Evolutionary conservation across 2,329 filamentous ascomycete species (phyloP), one percentile per base, ranked within the genome.

Genomic region (Sarocladium strictum): DNA sequence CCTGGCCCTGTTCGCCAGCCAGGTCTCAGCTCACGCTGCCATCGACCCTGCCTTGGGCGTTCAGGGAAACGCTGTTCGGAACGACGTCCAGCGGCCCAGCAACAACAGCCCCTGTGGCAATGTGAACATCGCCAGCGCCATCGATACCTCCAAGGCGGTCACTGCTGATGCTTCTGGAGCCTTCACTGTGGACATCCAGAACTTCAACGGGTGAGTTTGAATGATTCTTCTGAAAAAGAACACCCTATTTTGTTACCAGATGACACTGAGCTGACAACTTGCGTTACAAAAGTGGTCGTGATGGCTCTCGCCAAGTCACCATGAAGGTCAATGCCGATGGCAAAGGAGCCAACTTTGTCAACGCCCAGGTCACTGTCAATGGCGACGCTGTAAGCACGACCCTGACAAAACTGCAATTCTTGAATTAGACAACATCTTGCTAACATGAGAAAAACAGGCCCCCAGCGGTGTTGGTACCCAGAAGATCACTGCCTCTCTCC

Each of bases 281-380:
- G 7, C 17, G 7, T 6, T 11, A 21, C 19, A n/a, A n/a, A n/a
- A 58, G 56, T 50, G 57, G 57, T 49, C 27, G 43, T 23, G 57
- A 58, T 14, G 57, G 57, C 24, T 58, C 57, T 12, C 54, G 57
- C 17, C 54, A 58, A 55, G 57, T 58, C 14, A 55, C 52, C 11
- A 50, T 58, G 53, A 26, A 32, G 19, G 53, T 58, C 10, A 52
- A 58, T 29, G 57, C 57, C 32, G 45, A 55, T 11, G 57, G 53
- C 41, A 56, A 53, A 32, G 57, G 57, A 11, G 33, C 51, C 19
- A 55, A 41, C 49, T 58, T 58, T 56, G 57, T 56, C 14, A 50
- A 33, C 19, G 57, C 54, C 21, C 29, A 33, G 5, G 53, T 58
- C 15, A 40, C 55, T 12, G 40, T 40, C 40, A 57, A 57, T 27